These are phyloP conservation scores for Lasiodiplodia sp. DNA, from an alignment of 2,329 filamentous ascomycete species.

Conservation along the genomic window DNA sequence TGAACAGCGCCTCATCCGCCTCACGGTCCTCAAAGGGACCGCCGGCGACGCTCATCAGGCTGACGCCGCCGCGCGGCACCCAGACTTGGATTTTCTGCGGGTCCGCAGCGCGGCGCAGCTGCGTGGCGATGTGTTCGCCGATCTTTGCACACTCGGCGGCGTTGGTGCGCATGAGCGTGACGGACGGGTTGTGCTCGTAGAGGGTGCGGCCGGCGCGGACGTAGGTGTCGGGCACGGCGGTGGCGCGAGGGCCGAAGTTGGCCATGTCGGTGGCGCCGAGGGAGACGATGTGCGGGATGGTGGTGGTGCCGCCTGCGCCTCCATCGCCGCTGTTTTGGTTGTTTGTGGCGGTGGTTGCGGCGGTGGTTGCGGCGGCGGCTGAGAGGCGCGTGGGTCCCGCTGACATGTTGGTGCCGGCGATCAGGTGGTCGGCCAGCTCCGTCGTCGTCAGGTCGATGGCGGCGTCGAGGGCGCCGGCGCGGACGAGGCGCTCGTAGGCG, in stretches of 20 bases:
- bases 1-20: constrained; percentile 58
- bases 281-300: constrained; percentile 63
- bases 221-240: constrained; percentile 65
- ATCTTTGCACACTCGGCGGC: constrained; percentile 63
- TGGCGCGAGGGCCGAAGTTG: constrained; percentile 65
- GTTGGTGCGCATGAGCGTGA: constrained; percentile 72
- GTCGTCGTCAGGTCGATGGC: constrained; percentile 76
- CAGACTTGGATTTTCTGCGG: constrained; percentile 61
- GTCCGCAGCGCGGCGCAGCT: constrained; percentile 54
- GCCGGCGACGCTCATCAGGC: constrained; percentile 63
- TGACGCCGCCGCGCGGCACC: constrained; percentile 67
- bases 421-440: constrained; percentile 69
- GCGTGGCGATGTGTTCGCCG: constrained; percentile 63
- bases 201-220: constrained; percentile 52
- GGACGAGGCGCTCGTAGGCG: constrained; percentile 71
- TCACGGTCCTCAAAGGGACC: constrained; percentile 61
- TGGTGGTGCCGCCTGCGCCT: not conserved
- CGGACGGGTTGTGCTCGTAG: constrained; percentile 70
- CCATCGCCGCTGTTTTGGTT: too few relatives aligned
- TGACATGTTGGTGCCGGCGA: constrained; percentile 67
- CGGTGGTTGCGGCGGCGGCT: constrained; percentile 60
- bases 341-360: too few relatives aligned
- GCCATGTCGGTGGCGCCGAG: constrained; percentile 58
- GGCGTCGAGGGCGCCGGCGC: constrained; percentile 66
- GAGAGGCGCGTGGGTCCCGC: constrained; percentile 65